Conservation (phyloP, 129 eudicot species). For the Artemisia tridentata region DNA sequence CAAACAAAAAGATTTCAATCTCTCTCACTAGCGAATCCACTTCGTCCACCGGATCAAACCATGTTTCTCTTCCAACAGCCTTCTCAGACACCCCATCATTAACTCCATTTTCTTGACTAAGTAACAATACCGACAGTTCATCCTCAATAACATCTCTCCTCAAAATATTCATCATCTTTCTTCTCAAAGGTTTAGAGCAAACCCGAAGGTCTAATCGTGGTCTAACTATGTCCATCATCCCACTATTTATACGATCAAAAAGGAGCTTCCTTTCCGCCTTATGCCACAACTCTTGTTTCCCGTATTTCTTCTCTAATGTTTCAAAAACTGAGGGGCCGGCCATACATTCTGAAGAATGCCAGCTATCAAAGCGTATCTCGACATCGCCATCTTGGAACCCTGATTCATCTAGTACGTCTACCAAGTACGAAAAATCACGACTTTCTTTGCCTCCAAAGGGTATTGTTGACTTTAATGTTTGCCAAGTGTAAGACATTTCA, state of each 20-base stretch:
- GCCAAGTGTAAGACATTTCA: slow-evolving; percentile 28
- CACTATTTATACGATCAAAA: slow-evolving; percentile 70
- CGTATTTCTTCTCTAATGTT: slow-evolving; percentile 71
- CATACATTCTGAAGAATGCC: slow-evolving; percentile 49
- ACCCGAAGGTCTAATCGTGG: slow-evolving; percentile 28
- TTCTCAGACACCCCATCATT: slow-evolving; percentile 46
- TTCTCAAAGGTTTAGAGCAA: slow-evolving; percentile 32
- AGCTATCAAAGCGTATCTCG: slow-evolving; percentile 29
- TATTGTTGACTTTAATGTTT: slow-evolving; percentile 28
- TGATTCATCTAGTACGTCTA: slow-evolving; percentile 69
- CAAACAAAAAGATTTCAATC: slow-evolving; percentile 52
- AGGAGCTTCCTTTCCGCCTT: slow-evolving; percentile 63
- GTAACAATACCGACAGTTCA: slow-evolving; percentile 49
- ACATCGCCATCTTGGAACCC: slow-evolving; percentile 32
- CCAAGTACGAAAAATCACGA: slow-evolving; percentile 66
- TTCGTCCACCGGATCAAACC: slow-evolving; percentile 57
- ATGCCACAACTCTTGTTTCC: slow-evolving; percentile 54
- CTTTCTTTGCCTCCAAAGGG: slow-evolving; percentile 39
- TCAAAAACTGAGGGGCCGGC: slow-evolving; percentile 55
- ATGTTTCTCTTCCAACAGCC: slow-evolving; percentile 47
- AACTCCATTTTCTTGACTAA: slow-evolving; percentile 48
- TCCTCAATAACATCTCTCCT: slow-evolving; percentile 61
- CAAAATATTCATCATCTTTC: slow-evolving; percentile 25
- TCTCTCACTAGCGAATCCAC: slow-evolving; percentile 45
- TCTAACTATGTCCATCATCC: slow-evolving; percentile 45